Evolutionary conservation across 345 rosid species (phyloP), one percentile per base, ranked within the genome.

Genomic region (Boechera stricta): DNA sequence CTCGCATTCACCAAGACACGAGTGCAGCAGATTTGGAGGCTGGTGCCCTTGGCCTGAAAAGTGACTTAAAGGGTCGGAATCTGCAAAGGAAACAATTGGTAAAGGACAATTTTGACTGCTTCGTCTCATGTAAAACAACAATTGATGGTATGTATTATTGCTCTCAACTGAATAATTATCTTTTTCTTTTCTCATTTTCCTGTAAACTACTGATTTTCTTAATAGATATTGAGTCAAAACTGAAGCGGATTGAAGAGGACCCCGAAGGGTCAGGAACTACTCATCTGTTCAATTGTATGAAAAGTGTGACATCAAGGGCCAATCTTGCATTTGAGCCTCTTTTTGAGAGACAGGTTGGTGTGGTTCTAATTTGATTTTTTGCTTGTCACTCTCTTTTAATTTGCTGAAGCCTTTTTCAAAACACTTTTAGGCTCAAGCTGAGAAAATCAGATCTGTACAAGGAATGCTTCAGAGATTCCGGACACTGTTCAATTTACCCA

Each of bases 391-490:
- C 49, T 79, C 77, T 57, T 45, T 69, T 26, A 59, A 35, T 69
- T 49, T 69, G 47, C 28, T 76, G 41, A 78, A 70, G 53, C 53
- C 65, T 52, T 59, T 35, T 67, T 67, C 58, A 48, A 48, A 48
- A 36, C 39, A 49, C 48, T 65, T 33, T 16, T 67, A 94, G 98
- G 96, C 98, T 66, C 99, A 95, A 86, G 89, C 99, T 60, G 99
- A 95, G 89, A 95, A 91, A 86, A 95, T 95, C 75, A 84, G 98
- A 69, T 89, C 99, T 81, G 98, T 92, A 74, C 99, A 95, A 85
- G 99, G 98, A 69, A 95, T 92, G 94, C 93, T 95, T 78, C 98
- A 95, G 87, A 89, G 99, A 66, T 95, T 95, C 72, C 88, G 94
- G 51, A 95, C 98, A 16, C 86, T 95, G 36, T 95, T 95, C 80